These are phyloP conservation scores for Testicularia cyperi DNA, from an alignment of 1,284 basidiomycete genomes.

Conservation along the genomic window DNA sequence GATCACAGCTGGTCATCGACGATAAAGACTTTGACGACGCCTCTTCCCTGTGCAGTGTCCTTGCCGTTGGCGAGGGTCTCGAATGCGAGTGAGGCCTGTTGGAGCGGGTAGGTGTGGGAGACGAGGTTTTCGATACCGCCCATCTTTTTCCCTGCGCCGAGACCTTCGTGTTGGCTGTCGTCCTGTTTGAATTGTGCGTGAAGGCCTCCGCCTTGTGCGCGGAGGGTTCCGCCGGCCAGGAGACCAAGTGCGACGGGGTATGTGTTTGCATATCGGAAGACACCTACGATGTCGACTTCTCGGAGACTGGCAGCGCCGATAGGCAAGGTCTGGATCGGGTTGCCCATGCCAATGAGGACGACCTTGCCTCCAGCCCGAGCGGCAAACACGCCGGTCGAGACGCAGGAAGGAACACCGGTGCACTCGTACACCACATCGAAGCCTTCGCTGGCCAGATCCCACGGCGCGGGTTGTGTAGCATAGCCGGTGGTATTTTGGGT, in stretches of 20 bases:
- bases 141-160: constrained; percentile 15
- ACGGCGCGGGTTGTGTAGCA: constrained; percentile 11
- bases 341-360: constrained; percentile 93
- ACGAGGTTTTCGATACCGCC: constrained; percentile 47
- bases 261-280: constrained; percentile 76
- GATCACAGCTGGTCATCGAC: constrained; percentile 25
- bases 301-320: constrained; percentile 77
- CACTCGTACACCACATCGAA: constrained; percentile 93
- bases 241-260: constrained; percentile 72
- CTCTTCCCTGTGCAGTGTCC: constrained; percentile 20
- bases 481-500: constrained; percentile 2
- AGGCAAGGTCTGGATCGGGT: constrained; percentile 72
- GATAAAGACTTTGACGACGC: constrained; percentile 51
- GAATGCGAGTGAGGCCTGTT: constrained; percentile 38
- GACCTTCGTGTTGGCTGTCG: constrained; percentile 4
- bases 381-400: constrained; percentile 60
- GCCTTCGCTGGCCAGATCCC: constrained; percentile 62
- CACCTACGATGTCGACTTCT: constrained; percentile 90
- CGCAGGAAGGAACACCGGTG: constrained; percentile 77
- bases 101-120: constrained; percentile 38
- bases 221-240: constrained; percentile 36
- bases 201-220: constrained; percentile 22
- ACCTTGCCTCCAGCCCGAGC: constrained; percentile 82
- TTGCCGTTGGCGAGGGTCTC: constrained; percentile 39
- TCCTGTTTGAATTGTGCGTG: constrained; percentile 22